Conservation (phyloP, 2,329 filamentous ascomycete genomes). For the Fusarium nematophilum region DNA sequence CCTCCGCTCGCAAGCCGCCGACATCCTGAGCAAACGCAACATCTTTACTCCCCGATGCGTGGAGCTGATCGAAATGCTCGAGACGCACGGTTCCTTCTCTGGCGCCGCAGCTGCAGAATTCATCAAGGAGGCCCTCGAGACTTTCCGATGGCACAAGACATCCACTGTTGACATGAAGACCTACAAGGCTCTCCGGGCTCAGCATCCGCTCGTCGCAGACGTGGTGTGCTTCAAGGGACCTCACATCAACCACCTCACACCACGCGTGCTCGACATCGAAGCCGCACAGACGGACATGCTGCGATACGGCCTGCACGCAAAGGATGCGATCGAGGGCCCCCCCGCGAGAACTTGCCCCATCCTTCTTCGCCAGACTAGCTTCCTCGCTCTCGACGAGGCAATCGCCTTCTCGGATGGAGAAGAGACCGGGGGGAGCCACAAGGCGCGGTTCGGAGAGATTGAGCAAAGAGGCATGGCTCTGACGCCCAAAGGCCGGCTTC, state of each 20-base stretch:
- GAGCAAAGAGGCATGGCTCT: constrained; percentile 62
- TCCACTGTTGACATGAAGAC: constrained; percentile 23
- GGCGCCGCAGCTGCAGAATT: neutral
- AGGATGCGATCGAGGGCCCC: constrained; percentile 61
- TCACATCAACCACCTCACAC: constrained; percentile 24
- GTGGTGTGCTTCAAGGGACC: constrained; percentile 51
- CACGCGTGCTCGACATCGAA: constrained; percentile 13
- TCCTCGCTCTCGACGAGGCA: constrained; percentile 59
- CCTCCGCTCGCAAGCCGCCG: neutral
- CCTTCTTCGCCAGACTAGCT: constrained; percentile 64
- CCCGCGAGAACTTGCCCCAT: constrained; percentile 57
- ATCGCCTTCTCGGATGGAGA: constrained; percentile 50
- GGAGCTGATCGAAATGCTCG: constrained; percentile 52
- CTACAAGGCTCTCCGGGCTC: constrained; percentile 22
- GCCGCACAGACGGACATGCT: constrained; percentile 1
- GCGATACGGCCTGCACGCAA: neutral
- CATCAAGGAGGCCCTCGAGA: constrained; percentile 26
- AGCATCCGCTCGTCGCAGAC: constrained; percentile 58
- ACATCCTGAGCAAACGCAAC: constrained; percentile 12
- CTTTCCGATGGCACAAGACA: constrained; percentile 31
- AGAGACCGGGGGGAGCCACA: constrained; percentile 34
- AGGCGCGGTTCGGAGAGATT: constrained; percentile 62
- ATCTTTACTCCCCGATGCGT: constrained; percentile 20
- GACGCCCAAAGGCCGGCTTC: constrained; percentile 54
- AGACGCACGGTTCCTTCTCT: neutral